Evolutionary conservation across 805 yeast genomes (phyloP), one percentile per base, ranked within the genome.

Genomic region (Teunomyces kruisii): DNA sequence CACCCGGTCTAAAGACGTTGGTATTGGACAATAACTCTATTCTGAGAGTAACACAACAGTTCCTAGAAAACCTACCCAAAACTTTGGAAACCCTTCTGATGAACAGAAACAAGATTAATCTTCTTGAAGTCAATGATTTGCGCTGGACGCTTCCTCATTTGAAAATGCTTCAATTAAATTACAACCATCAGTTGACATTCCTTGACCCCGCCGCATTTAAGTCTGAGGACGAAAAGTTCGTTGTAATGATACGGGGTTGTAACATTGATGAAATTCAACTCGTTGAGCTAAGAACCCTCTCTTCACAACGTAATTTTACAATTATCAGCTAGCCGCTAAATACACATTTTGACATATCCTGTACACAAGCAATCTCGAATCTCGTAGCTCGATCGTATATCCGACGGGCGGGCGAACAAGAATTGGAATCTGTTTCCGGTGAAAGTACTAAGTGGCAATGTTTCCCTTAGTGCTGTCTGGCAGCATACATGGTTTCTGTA

Each of bases 21-120:
- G 45, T 54, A 17, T 48, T 70, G 29, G 63, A 61, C 31, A 48
- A 50, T 9, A 70, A 70, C 45, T 39, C 44, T 36, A 45, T 70
- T 6, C 41, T 42, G 8, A 42, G 41, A 30, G 26, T 68, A 1
- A 47, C 68, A 1, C 19, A 19, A 9, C 41, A 50, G 1, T 53
- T 62, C 42, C 16, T 68, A 3, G 17, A 42, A 4, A 54, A 50
- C 6, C 52, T 70, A 7, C 75, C 75, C 1, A 33, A 46, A n/a
- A 42, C 61, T 19, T 45, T 70, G 5, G 56, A 60, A 39, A 32
- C 7, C 0, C 49, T 69, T n/a, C 58, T 49, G 53, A 29, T 68
- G 17, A 44, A 55, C 6, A 40, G 45, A n/a, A 64, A 64, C 48
- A 32, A 35, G 17, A 26, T 62, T 16, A 39, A 31, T 12, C 13